phyloP scores from a whole-genome alignment of 495 filamentous ascomycete genomes.

The Pyronema domesticum region DNA sequence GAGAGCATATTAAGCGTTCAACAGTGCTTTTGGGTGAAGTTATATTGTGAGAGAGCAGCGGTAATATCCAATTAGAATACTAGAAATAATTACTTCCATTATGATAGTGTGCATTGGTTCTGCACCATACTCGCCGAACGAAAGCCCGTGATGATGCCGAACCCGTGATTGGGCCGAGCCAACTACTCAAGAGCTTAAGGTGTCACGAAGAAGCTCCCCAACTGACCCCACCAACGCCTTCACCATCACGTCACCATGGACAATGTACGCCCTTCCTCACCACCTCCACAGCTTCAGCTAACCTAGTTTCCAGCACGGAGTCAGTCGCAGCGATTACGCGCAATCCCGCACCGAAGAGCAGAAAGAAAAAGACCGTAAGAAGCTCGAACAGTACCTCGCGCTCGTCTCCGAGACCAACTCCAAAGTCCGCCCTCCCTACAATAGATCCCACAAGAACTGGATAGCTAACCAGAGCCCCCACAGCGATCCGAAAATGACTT shows the following conservation, averaged over 20 bases:
- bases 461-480: background rate
- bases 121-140: too few species aligned
- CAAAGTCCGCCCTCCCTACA: slow-evolving; percentile 29
- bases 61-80: too few species aligned
- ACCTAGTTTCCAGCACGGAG: slow-evolving; percentile 48
- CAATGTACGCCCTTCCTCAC: slow-evolving; percentile 8
- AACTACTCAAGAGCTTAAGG: too few species aligned
- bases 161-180: too few species aligned
- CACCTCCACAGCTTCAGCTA: slow-evolving; percentile 4
- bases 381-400: slow-evolving; percentile 60
- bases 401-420: slow-evolving; percentile 47
- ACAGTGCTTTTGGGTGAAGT: too few species aligned
- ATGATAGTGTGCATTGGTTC: too few species aligned
- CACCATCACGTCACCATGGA: slow-evolving; percentile 7
- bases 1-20: too few species aligned
- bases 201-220: background rate
- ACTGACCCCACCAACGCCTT: background rate
- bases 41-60: too few species aligned
- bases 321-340: slow-evolving; percentile 43
- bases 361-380: slow-evolving; percentile 47
- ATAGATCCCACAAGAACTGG: too few species aligned
- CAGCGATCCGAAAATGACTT: slow-evolving; percentile 42
- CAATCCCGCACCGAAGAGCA: slow-evolving; percentile 44
- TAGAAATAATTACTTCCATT: too few species aligned
- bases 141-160: too few species aligned